phyloP scores from a whole-genome alignment of 78 protist species.

The Salpingoeca rosetta region DNA sequence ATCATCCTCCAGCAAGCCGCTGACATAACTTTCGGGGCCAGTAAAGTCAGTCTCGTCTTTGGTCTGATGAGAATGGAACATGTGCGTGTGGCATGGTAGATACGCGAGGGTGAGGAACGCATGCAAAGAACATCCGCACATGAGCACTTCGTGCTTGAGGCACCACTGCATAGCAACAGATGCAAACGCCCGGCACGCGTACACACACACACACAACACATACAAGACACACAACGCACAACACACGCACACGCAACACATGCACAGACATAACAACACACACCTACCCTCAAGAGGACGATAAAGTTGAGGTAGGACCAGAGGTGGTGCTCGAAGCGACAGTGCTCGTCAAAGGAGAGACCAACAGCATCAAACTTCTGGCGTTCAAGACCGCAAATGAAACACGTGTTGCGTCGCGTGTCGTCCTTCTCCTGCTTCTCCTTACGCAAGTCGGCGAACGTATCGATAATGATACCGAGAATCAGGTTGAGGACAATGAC shows the following conservation, averaged over 20 bases:
- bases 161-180: too few relatives aligned
- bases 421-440: constrained; percentile 36
- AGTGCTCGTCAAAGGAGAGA: constrained; percentile 43
- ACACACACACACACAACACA: too few relatives aligned
- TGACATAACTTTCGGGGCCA: constrained; percentile 49
- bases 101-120: not conserved
- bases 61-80: not conserved
- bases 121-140: not conserved
- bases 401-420: constrained; percentile 28
- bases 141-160: too few relatives aligned
- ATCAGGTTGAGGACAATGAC: constrained; percentile 55
- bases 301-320: constrained; percentile 61
- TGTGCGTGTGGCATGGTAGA: not conserved
- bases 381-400: constrained; percentile 33
- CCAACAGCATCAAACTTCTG: constrained; percentile 9
- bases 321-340: constrained; percentile 45
- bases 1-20: not conserved
- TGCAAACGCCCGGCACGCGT: not conserved
- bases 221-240: too few relatives aligned
- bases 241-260: too few relatives aligned
- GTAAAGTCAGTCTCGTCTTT: constrained; percentile 43
- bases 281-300: constrained; percentile 10
- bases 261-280: too few relatives aligned
- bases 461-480: constrained; percentile 64
- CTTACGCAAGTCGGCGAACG: constrained; percentile 63